These are phyloP conservation scores for Cantharellus anzutake DNA, from an alignment of 768 basidiomycete species.

Conservation along the genomic window DNA sequence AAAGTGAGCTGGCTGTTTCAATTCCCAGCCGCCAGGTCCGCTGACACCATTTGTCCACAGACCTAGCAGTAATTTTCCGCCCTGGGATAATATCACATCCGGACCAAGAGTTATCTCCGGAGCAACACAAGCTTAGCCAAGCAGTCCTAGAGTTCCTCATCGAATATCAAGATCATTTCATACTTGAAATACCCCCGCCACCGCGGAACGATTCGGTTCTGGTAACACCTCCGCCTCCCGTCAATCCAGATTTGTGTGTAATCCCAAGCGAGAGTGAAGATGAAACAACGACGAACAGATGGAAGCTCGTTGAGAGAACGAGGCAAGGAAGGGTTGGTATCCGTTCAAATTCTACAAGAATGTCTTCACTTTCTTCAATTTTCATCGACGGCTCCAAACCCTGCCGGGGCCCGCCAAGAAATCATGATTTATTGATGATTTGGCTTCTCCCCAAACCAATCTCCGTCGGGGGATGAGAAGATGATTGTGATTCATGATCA, in stretches of 20 bases:
- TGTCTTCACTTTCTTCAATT: background rate
- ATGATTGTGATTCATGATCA: too few relatives aligned
- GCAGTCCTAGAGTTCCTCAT: conserved; percentile 89
- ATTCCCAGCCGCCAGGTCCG: background rate
- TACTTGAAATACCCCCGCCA: conserved; percentile 70
- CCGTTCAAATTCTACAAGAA: background rate
- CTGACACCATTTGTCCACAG: conserved; percentile 22
- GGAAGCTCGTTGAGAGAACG: conserved; percentile 7
- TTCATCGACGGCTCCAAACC: background rate
- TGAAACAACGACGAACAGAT: conserved; percentile 6
- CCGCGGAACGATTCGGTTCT: conserved; percentile 17
- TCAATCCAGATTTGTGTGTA: conserved; percentile 1
- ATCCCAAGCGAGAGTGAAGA: conserved; percentile 6
- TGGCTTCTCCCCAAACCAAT: too few relatives aligned
- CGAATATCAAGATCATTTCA: conserved; percentile 89
- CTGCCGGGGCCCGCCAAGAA: background rate
- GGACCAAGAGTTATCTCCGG: conserved; percentile 64
- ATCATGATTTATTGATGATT: too few relatives aligned
- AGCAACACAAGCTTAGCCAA: conserved; percentile 76
- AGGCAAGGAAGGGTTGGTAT: background rate
- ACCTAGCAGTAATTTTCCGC: conserved; percentile 93
- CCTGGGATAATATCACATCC: conserved; percentile 88
- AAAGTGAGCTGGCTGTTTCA: conserved; percentile 35
- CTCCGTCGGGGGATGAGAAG: too few relatives aligned
- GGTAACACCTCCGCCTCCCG: conserved; percentile 1